phyloP scores from a whole-genome alignment of 23 red algal genomes.

The Gracilaria domingensis region DNA sequence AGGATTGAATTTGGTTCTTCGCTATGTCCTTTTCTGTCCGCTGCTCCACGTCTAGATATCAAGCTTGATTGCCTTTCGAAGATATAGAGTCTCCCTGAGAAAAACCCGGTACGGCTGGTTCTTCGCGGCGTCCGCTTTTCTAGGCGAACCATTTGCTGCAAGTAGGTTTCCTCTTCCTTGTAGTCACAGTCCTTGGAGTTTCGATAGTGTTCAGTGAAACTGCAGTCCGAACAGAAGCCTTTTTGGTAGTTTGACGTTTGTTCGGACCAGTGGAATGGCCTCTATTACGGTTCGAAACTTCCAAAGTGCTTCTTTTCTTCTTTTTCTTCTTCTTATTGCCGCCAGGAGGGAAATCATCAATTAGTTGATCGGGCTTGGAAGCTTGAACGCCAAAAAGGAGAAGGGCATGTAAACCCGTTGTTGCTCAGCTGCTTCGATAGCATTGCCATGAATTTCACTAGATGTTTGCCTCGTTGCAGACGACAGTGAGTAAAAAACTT shows the following conservation, averaged over 20 bases:
- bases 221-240: not conserved
- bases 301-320: not conserved
- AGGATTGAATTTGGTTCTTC: not conserved
- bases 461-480: not conserved
- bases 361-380: not conserved
- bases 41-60: not conserved
- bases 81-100: not conserved
- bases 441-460: not conserved
- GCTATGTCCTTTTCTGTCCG: not conserved
- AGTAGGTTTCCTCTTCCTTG: no score
- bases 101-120: not conserved
- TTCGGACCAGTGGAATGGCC: not conserved
- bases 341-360: no score
- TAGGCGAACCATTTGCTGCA: not conserved
- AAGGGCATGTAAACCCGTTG: slow-evolving; percentile 11
- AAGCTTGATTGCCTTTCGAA: not conserved
- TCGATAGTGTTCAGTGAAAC: not conserved
- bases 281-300: no score
- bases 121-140: not conserved
- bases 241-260: not conserved
- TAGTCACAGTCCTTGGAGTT: not conserved
- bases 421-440: slow-evolving; percentile 4
- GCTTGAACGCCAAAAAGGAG: not conserved
- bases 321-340: not conserved
- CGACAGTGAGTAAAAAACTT: not conserved